Evolutionary conservation across 208 protist species (phyloP), one percentile per base, ranked within the genome.

Genomic region (Naegleria fowleri): DNA sequence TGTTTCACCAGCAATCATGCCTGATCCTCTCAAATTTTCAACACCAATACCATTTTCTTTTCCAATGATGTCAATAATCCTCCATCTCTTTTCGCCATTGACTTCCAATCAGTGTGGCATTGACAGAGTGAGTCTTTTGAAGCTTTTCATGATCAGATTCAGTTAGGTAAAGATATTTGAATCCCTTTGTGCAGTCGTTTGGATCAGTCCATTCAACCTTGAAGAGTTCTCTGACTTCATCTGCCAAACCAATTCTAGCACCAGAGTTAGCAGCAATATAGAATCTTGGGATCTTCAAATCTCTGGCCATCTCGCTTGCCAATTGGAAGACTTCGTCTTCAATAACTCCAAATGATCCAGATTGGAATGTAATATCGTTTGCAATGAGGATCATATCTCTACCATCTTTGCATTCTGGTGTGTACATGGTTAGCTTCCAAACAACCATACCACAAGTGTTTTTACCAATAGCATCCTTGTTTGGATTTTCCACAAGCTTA

Each of bases 281-380:
- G 41, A 99, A 94, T 91, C 98, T 98, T 29, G 98, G 98, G 15
- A 99, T 84, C 29, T 95, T 91, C 79, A 96, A 91, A 41, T 90
- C 38, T 86, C 98, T 95, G 4, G 98, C 97, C 39, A 97, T 93
- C 43, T 96, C 93, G 0, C 96, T 98, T 3, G 95, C 96, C 7
- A 91, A 36, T 87, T 95, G 39, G 93, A 99, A 99, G 58, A 99
- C 92, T 52, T 94, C 88, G 94, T 99, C 98, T 93, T 99, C 98
- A 51, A 94, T 93, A 43, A 97, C 94, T 75, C 97, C 97, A 90
- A 99, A 99, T 67, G 98, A 98, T 86, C 98, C 98, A 36, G 95
- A 97, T 94, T 97, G 93, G 90, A 98, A 95, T 13, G 98, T 99
- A 90, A 99, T 99, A 94, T 99, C 98, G 93, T 99, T 99, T 59